Evolutionary conservation across 345 rosid species (phyloP), one percentile per base, ranked within the genome.

Genomic region (Salix udensis): DNA sequence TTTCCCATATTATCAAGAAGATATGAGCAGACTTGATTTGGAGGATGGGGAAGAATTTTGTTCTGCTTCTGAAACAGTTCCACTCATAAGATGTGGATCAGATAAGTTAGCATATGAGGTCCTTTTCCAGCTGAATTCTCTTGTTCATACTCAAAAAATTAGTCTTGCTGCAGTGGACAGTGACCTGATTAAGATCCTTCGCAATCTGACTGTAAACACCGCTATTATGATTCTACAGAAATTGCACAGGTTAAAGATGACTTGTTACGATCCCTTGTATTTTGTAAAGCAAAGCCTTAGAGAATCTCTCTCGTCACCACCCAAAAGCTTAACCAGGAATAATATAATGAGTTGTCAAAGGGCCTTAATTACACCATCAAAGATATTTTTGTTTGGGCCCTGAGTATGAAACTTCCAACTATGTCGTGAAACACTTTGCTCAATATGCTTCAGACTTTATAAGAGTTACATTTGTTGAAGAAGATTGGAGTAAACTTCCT

Each of bases 341-440:
- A 93, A 90, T 78, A 77, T 88, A 62, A 90, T 93, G 98, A 87
- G 86, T 73, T 89, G 96, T 79, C 92, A 91, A 73, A 91, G 98
- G 84, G 92, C 92, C 37, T 85, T 89, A 28, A 79, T 93, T 67
- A 93, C 98, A 46, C 98, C 98, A 9, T 78, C 90, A 13, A 93
- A 87, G 84, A 89, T 95, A n/a, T 75, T 95, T 92, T 80, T 92
- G 97, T 77, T 70, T 92, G 80, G 98, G 97, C 77, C 97, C 98
- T 67, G 98, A 95, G 88, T 90, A 92, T 77, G 97, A 93, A 82
- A 77, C 86, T 67, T 89, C 97, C 7, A 93, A 95, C 81, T 95
- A 88, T 42, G 97, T 95, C 37, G 91, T 95, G 40, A 95, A 87
- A 81, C 72, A 91, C 87, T 95, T 90, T 82, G 94, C 90, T 28